A percentile compares a stretch with the other conserved stretches of the same genome.
Evolutionary conservation across 2,329 filamentous ascomycete species (phyloP).

Genomic region (Leptographium flavum): DNA sequence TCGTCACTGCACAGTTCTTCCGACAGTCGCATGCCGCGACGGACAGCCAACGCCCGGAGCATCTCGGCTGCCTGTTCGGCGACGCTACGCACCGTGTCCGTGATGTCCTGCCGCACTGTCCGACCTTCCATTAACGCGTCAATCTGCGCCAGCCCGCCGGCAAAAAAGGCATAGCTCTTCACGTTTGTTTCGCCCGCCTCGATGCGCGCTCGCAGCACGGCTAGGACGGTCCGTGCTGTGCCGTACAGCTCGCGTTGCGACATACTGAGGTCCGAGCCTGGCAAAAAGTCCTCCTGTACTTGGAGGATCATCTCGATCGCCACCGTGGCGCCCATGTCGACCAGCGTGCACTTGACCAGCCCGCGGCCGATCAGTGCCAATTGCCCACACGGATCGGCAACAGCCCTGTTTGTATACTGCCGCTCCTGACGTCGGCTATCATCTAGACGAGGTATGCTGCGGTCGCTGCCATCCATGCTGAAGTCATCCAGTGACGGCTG

Average conservation of each 20-base stretch:
- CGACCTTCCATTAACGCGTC: conserved; percentile 8
- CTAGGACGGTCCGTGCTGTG: background rate
- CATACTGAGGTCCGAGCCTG: conserved; percentile 7
- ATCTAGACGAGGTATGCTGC: too few species aligned
- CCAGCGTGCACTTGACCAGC: conserved; percentile 11
- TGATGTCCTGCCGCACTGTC: conserved; percentile 2
- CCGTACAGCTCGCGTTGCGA: conserved; percentile 11
- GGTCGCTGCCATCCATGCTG: background rate
- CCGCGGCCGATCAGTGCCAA: conserved; percentile 10
- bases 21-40: conserved; percentile 1
- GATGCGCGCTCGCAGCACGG: conserved; percentile 7
- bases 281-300: conserved; percentile 10
- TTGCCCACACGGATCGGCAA: conserved; percentile 5
- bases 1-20: conserved; percentile 1
- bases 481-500: background rate
- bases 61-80: background rate
- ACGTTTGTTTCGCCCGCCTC: conserved; percentile 12
- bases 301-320: conserved; percentile 10
- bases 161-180: conserved; percentile 10
- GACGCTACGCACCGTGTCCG: background rate
- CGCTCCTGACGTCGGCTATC: background rate
- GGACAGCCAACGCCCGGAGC: background rate
- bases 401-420: background rate
- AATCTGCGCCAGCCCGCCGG: conserved; percentile 8
- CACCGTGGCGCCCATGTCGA: conserved; percentile 8